Evolutionary conservation across 192 early-diverging fungal species (phyloP), one percentile per base, ranked within the genome.

Genomic region (Jimgerdemannia flammicorona): DNA sequence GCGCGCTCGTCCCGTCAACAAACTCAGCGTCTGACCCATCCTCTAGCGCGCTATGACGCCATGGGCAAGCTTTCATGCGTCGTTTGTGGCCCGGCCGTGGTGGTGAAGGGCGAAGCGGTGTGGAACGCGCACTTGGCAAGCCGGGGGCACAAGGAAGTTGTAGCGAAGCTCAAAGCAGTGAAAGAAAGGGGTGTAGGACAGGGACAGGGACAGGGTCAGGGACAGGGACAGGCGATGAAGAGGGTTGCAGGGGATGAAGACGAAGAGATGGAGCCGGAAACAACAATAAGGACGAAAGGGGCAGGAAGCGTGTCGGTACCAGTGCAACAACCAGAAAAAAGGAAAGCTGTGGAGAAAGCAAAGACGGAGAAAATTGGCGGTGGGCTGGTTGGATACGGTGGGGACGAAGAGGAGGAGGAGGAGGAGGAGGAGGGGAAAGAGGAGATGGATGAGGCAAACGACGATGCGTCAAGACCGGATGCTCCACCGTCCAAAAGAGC

Each of bases 31-130:
- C 66, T 87, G 10, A 77, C 79, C 54, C 86, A 87, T 67, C 84
- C 84, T 2, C 74, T 85, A 29, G 86, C 86, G 4, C 85, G 85
- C 73, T 87, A 87, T 67, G 86, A 87, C 77, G 77, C 77, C 14
- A 74, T 77, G 40, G 78, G 80, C 41, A 78, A 81, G 9, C 71
- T 87, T 39, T 77, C 80, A 17, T 87, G 86, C 72, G 78, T 79
- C 69, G 79, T 85, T 39, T 87, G 86, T 77, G 77, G 82, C 40
- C 71, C 76, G 0, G 49, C 41, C 0, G 73, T 81, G 2, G 73
- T 72, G 66, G 79, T 82, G 29, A 87, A 84, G 69, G 79, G 70
- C 39, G 84, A 85, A 49, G 74, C 65, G 9, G 74, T 87, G 3
- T 87, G 86, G 86, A 77, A 74, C 54, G 78, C 84, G 18, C 86